Conservation (phyloP, 305 asterid genomes). For the Fraxinus albicans region DNA sequence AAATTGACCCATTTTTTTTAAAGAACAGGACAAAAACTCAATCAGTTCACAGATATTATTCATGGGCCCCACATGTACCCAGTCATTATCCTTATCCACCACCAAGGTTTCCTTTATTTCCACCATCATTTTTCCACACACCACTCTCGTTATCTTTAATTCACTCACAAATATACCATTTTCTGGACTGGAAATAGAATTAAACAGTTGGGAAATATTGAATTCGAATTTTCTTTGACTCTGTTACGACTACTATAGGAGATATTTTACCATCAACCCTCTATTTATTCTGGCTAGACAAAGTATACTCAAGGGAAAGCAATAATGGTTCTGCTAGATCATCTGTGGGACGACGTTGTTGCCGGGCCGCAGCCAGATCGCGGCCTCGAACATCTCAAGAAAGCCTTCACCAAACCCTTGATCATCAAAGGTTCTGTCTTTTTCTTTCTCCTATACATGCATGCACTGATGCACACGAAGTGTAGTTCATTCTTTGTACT, state of each 20-base stretch:
- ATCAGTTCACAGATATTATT: neutral
- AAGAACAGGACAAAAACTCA: neutral
- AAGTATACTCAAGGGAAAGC: neutral
- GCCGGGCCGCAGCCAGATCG: slow-evolving; percentile 92
- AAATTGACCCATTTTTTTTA: neutral
- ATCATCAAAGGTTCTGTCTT: slow-evolving; percentile 43
- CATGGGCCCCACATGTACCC: slow-evolving; percentile 26
- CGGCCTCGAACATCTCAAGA: slow-evolving; percentile 81
- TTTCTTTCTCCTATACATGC: neutral
- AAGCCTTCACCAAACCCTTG: slow-evolving; percentile 42
- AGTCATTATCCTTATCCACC: slow-evolving; percentile 66
- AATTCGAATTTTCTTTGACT: neutral
- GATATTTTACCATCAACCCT: slow-evolving; percentile 40
- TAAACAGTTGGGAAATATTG: slow-evolving; percentile 11
- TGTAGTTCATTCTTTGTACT: neutral
- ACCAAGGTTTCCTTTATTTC: slow-evolving; percentile 17
- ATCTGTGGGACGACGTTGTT: slow-evolving; percentile 88
- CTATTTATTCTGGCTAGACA: slow-evolving; percentile 21
- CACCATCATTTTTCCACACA: slow-evolving; percentile 14
- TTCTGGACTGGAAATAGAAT: slow-evolving; percentile 21
- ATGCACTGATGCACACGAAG: neutral
- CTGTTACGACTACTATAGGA: slow-evolving; percentile 6
- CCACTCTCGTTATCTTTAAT: neutral
- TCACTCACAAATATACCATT: neutral
- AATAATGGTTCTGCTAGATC: slow-evolving; percentile 79